A percentile compares a stretch with the other conserved stretches of the same genome.
phyloP scores from a whole-genome alignment of 805 yeast genomes.

The Saccharomycopsis lassenensis region DNA sequence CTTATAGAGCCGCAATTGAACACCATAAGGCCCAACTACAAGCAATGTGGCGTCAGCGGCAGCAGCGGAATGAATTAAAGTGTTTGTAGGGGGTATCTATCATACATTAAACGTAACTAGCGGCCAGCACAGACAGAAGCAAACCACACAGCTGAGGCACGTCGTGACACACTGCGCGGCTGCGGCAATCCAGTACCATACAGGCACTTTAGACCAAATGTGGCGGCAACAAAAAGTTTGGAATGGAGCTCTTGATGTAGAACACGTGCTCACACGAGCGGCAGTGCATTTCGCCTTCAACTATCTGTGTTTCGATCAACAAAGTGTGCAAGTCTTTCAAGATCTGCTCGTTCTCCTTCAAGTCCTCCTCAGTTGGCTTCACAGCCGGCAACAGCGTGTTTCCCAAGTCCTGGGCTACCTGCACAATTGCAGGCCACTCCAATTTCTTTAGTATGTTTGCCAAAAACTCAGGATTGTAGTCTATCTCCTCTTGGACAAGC shows the following conservation, averaged over 20 bases:
- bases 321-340: constrained; percentile 68
- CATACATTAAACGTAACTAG: too few relatives aligned
- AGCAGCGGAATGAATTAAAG: too few relatives aligned
- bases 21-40: too few relatives aligned
- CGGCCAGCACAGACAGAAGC: too few relatives aligned
- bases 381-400: constrained; percentile 47
- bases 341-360: constrained; percentile 37
- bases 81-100: too few relatives aligned
- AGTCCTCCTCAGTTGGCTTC: constrained; percentile 45
- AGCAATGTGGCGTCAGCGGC: too few relatives aligned
- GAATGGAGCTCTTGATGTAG: constrained; percentile 85
- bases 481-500: constrained; percentile 67
- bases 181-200: too few relatives aligned
- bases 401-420: constrained; percentile 69
- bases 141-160: too few relatives aligned
- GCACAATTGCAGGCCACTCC: constrained; percentile 77
- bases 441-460: constrained; percentile 66
- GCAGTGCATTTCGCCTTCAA: constrained; percentile 86
- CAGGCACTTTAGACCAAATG: constrained; percentile 61
- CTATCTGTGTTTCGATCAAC: constrained; percentile 74
- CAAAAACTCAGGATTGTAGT: constrained; percentile 74
- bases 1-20: too few relatives aligned
- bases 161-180: too few relatives aligned
- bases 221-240: constrained; percentile 90
- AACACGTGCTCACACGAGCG: constrained; percentile 77